Evolutionary conservation across 805 yeast species (phyloP).

Genomic region (Pichia eremophila): DNA sequence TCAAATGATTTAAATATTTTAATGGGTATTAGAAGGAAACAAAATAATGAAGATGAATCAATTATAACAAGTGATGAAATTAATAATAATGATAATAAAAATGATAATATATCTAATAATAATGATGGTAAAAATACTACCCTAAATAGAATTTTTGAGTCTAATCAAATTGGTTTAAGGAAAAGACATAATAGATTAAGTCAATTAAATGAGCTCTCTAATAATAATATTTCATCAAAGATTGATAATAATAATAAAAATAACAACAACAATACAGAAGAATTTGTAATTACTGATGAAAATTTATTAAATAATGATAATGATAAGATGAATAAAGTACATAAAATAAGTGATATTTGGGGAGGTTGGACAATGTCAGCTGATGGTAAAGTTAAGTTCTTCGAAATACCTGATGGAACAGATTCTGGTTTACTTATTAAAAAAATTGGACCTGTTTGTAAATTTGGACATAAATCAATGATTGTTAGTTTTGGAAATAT

Average conservation of each 20-base stretch:
- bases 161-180: neutral
- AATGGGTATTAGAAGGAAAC: slow-evolving; percentile 52
- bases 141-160: neutral
- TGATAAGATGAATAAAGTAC: neutral
- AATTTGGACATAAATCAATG: slow-evolving; percentile 71
- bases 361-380: slow-evolving; percentile 74
- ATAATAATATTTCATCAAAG: too few relatives aligned
- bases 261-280: neutral
- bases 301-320: neutral
- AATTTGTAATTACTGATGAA: neutral
- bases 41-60: slow-evolving; percentile 17
- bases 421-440: slow-evolving; percentile 41
- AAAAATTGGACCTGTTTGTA: slow-evolving; percentile 50
- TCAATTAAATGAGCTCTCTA: neutral
- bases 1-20: slow-evolving; percentile 67
- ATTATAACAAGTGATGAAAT: neutral
- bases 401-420: slow-evolving; percentile 45
- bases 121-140: neutral
- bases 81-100: neutral
- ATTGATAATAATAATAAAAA: too few relatives aligned
- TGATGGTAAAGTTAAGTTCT: slow-evolving; percentile 52
- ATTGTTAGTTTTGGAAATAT: slow-evolving; percentile 67
- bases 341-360: slow-evolving; percentile 42
- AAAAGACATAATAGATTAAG: neutral
- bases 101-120: too few relatives aligned